Evolutionary conservation across 257 asterid genomes (phyloP), one percentile per base, ranked within the genome.

Genomic region (Ligustrum vulgare): DNA sequence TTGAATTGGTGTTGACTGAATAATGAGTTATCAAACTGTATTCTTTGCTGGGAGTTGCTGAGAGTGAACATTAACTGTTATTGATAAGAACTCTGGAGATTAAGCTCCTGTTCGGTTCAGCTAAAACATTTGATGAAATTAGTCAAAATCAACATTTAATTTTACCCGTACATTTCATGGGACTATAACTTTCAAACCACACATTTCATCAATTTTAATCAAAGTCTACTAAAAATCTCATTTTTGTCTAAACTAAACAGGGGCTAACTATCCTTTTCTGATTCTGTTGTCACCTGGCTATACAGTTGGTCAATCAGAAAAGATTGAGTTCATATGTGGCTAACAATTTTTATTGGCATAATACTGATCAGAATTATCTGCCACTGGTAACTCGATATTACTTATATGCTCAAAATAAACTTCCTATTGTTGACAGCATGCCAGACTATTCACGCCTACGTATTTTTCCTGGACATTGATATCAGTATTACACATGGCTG

Each of bases 71-170:
- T 39, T 39, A 43, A 54, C 47, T 72, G 23, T 25, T 41, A 12
- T 18, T 72, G 70, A 35, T 47, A 31, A 62, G 58, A 67, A 70
- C 25, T 25, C 66, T 66, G 62, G 25, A 47, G 69, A 70, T 39
- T 72, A 22, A 28, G 31, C 31, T 1, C 31, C 31, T 28, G 0
- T 28, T 1, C 1, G 31, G 31, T 28, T 28, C 1, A 28, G 31
- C 31, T 28, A 28, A 28, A 28, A 28, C 31, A 0, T 28, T 28
- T 28, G 31, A 28, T 28, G 0, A 28, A 28, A 28, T 28, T 0
- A 28, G 31, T 28, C 31, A 28, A 28, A 28, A 28, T 28, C 31
- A 28, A 28, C 31, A 28, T 28, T 28, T 28, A 28, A 28, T 28
- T 28, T 28, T 28, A 28, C 31, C 31, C 1, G 1, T 28, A 28